These are phyloP conservation scores for Peronospora belbahrii DNA, from an alignment of 352 stramenopile species.

Conservation along the genomic window DNA sequence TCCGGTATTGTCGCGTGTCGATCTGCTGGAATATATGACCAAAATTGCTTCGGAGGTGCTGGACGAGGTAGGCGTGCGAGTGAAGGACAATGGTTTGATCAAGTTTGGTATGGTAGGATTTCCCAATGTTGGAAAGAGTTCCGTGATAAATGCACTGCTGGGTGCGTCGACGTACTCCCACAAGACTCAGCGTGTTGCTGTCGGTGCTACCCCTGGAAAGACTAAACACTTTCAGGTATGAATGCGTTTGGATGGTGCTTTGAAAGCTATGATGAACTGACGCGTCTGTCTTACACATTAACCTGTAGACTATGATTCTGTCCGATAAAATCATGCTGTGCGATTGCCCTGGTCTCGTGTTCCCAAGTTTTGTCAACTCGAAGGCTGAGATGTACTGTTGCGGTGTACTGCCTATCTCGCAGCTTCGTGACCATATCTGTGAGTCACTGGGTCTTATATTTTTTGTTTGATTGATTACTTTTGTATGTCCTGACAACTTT, in stretches of 20 bases:
- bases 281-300: background rate
- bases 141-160: conserved; percentile 98
- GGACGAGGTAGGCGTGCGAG: conserved; percentile 46
- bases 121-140: conserved; percentile 99
- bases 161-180: conserved; percentile 93
- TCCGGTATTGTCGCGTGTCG: conserved; percentile 58
- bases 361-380: conserved; percentile 98
- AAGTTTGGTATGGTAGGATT: conserved; percentile 99
- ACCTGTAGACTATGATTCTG: conserved; percentile 89
- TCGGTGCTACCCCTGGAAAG: conserved; percentile 97
- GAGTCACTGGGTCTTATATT: conserved; percentile 8
- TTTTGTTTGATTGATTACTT: background rate
- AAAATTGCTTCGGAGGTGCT: conserved; percentile 48
- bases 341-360: conserved; percentile 99
- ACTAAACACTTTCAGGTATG: conserved; percentile 99
- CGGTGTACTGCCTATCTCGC: conserved; percentile 96
- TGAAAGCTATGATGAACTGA: background rate
- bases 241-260: background rate
- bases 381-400: conserved; percentile 99
- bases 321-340: conserved; percentile 97
- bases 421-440: conserved; percentile 94
- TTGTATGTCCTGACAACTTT: conserved; percentile 4
- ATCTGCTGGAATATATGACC: conserved; percentile 70
- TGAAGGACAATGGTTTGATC: conserved; percentile 78
- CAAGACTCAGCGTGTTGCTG: conserved; percentile 92